These are phyloP conservation scores for Podila verticillata DNA, from an alignment of 192 early-diverging fungal species.

Conservation along the genomic window DNA sequence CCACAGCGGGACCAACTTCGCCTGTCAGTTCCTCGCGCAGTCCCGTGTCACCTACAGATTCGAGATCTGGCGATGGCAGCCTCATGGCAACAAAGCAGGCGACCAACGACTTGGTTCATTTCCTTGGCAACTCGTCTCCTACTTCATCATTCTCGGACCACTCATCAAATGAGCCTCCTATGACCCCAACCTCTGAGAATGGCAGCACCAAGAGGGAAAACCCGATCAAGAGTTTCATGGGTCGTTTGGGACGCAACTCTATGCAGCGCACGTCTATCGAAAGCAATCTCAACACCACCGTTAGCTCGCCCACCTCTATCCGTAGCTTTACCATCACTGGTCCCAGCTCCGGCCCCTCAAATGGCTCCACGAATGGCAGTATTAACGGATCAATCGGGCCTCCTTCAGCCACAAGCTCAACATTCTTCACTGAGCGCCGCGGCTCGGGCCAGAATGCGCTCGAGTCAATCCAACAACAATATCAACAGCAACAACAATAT, in stretches of 20 bases:
- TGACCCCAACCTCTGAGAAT: conserved; percentile 11
- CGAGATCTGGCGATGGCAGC: not conserved
- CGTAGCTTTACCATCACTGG: conserved; percentile 39
- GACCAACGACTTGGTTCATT: conserved; percentile 27
- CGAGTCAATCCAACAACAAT: conserved; percentile 9
- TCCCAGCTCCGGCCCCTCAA: not conserved
- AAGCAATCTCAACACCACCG: conserved; percentile 18
- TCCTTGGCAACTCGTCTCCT: conserved; percentile 22
- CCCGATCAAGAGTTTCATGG: conserved; percentile 49
- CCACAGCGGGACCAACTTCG: conserved; percentile 37
- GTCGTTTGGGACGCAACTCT: conserved; percentile 42
- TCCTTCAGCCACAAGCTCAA: not conserved
- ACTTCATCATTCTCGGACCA: conserved; percentile 15
- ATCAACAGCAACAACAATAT: conserved; percentile 7
- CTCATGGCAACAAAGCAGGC: conserved; percentile 29
- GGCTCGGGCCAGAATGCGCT: conserved; percentile 6
- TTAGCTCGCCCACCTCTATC: conserved; percentile 33
- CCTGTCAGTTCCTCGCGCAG: conserved; percentile 18
- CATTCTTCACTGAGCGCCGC: conserved; percentile 14
- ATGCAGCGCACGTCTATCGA: conserved; percentile 31
- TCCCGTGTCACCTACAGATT: conserved; percentile 7
- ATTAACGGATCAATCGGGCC: conserved; percentile 6
- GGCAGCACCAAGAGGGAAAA: conserved; percentile 24
- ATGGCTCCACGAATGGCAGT: conserved; percentile 21
- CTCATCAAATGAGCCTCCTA: not conserved